These are phyloP conservation scores for Nakaseomyces uthaithaninus DNA, from an alignment of 1,139 yeast genomes.

Conservation along the genomic window DNA sequence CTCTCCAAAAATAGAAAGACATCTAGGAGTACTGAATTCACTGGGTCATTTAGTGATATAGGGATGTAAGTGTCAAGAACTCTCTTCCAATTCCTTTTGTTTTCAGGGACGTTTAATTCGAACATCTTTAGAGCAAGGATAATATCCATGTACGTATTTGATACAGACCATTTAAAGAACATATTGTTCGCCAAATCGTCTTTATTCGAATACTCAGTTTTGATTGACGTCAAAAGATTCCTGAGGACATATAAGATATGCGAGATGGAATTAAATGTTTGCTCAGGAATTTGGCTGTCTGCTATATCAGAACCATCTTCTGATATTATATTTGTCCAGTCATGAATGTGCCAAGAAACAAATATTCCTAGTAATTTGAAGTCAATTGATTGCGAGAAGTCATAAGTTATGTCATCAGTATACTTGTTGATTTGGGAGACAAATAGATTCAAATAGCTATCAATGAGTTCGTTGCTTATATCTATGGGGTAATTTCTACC, in stretches of 20 bases:
- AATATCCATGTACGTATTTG: slow-evolving; percentile 24
- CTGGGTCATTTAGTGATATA: slow-evolving; percentile 13
- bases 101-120: slow-evolving; percentile 23
- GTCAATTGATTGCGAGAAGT: slow-evolving; percentile 16
- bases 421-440: slow-evolving; percentile 15
- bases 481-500: slow-evolving; percentile 27
- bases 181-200: slow-evolving; percentile 8
- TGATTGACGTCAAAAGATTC: background rate
- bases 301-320: slow-evolving; percentile 10
- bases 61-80: slow-evolving; percentile 18
- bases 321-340: slow-evolving; percentile 23
- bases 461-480: slow-evolving; percentile 18
- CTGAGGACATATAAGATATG: background rate
- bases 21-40: slow-evolving; percentile 26
- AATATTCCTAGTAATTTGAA: slow-evolving; percentile 25
- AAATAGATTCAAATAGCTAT: slow-evolving; percentile 16
- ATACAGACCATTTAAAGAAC: slow-evolving; percentile 18
- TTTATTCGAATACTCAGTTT: background rate
- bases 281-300: slow-evolving; percentile 7
- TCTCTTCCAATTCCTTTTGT: slow-evolving; percentile 20
- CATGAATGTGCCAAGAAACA: slow-evolving; percentile 26
- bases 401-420: slow-evolving; percentile 12
- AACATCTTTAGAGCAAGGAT: slow-evolving; percentile 31
- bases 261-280: background rate
- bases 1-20: slow-evolving; percentile 32